A percentile compares a stretch with the other conserved stretches of the same genome.
Evolutionary conservation across 2,329 filamentous ascomycete genomes (phyloP).

Genomic region (Nigrospora oryzae): DNA sequence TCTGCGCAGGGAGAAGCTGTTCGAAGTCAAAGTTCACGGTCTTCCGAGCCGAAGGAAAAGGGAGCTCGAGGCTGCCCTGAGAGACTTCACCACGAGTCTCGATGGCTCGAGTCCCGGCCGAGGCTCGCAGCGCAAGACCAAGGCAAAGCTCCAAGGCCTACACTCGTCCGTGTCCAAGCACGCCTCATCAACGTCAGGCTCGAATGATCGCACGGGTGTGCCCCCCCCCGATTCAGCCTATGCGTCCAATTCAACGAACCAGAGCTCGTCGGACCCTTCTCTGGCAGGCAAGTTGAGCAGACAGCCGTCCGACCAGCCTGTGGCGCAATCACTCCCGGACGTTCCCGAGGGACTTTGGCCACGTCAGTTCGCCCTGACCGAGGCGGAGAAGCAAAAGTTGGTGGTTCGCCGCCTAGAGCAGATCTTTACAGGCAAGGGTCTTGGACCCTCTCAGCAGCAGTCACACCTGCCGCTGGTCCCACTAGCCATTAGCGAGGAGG

Average conservation of each 20-base stretch:
- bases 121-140: constrained; percentile 33
- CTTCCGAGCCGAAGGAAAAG: constrained; percentile 64
- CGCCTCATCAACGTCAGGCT: constrained; percentile 41
- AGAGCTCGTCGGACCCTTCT: constrained; percentile 32
- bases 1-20: constrained; percentile 67
- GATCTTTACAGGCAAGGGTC: constrained; percentile 67
- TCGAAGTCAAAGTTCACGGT: constrained; percentile 74
- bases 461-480: constrained; percentile 17
- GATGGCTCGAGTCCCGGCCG: constrained; percentile 35
- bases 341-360: constrained; percentile 64
- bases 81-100: constrained; percentile 60
- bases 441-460: constrained; percentile 23
- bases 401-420: constrained; percentile 72
- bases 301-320: constrained; percentile 44
- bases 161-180: constrained; percentile 43
- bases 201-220: constrained; percentile 26
- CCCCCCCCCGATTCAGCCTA: constrained; percentile 54
- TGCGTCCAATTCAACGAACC: constrained; percentile 56
- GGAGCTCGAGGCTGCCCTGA: constrained; percentile 66
- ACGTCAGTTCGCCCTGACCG: constrained; percentile 52
- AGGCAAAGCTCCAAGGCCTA: constrained; percentile 27
- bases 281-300: constrained; percentile 20
- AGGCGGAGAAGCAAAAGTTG: constrained; percentile 66
- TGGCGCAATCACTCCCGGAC: constrained; percentile 63
- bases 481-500: constrained; percentile 18